phyloP scores from a whole-genome alignment of 1,284 basidiomycete genomes.

The Dichomitus squalens region DNA sequence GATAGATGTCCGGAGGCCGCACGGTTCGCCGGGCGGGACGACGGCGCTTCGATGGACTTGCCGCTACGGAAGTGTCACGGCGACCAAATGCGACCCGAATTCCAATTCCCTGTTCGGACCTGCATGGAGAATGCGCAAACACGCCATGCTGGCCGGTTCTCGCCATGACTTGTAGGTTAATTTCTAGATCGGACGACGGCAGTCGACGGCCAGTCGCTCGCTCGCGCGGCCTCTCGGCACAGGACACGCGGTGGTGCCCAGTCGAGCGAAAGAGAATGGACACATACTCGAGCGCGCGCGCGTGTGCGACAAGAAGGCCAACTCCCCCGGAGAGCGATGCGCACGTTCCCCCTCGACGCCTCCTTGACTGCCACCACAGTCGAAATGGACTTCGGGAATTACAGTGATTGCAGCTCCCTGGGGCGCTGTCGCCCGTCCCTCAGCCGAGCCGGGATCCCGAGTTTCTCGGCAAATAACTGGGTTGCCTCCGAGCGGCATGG shows the following conservation, averaged over 20 bases:
- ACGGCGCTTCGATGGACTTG: too few relatives aligned
- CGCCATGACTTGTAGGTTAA: too few relatives aligned
- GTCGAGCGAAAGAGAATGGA: not conserved
- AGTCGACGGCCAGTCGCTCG: not conserved
- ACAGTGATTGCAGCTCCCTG: constrained; percentile 14
- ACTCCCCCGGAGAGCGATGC: not conserved
- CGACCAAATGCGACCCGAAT: too few relatives aligned
- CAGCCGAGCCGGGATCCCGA: too few relatives aligned
- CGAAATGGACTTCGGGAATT: constrained; percentile 21
- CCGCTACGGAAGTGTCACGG: too few relatives aligned
- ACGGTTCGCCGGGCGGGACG: too few relatives aligned
- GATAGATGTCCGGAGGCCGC: too few relatives aligned
- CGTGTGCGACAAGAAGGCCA: not conserved
- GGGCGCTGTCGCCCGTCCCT: constrained; percentile 10
- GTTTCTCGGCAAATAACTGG: too few relatives aligned
- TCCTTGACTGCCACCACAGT: constrained; percentile 15
- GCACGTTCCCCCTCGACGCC: not conserved
- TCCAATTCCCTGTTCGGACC: too few relatives aligned
- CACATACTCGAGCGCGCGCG: not conserved
- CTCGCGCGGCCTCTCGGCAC: not conserved
- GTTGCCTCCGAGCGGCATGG: too few relatives aligned
- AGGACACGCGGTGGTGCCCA: not conserved
- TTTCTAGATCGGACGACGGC: not conserved
- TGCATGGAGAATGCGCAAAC: too few relatives aligned
- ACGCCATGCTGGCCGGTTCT: too few relatives aligned